Evolutionary conservation across 345 rosid species (phyloP), one percentile per base, ranked within the genome.

Genomic region (Gossypium arboreum): DNA sequence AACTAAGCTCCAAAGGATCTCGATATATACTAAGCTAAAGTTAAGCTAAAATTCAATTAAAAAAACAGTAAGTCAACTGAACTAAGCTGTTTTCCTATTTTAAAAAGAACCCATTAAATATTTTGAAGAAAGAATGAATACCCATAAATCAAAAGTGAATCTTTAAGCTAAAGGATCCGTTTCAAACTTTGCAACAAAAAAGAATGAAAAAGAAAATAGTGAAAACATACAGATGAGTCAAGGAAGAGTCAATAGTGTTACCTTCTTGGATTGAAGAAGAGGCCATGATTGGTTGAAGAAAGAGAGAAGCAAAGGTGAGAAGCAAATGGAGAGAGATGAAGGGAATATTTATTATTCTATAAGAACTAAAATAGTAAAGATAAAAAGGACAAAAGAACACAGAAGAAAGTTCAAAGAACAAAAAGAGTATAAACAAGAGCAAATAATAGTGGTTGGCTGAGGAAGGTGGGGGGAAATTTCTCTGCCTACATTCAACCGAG

Each of bases 251-350:
- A 50, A 68, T 57, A 50, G 44, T 15, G 15, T 68, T 80, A 85
- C 88, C 82, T 78, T 76, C 78, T 41, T 74, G 79, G 48, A 72
- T 29, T 39, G 71, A 54, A n/a, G 79, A 76, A 15, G 82, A 76
- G 12, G 84, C 83, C 86, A 83, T 76, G 61, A 43, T 45, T 75
- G 50, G 59, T 45, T 75, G 50, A 50, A 59, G 34, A 62, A 24
- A 15, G 44, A 60, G 39, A 73, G 56, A 54, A 60, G 34, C 51
- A 56, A 34, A 13, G 45, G 4, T 22, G 27, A 56, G 61, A 24
- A 12, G 58, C 16, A 25, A 65, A 10, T 48, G 9, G 75, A 7
- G 59, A 55, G 59, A 55, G 4, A 2, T 18, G 59, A 55, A 5
- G 24, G 59, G 16, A 16, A n/a, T 7, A n/a, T 55, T 51, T 55